Base-by-base conservation (phyloP, 768 basidiomycete species). In the Mycena albidolilacea region DNA sequence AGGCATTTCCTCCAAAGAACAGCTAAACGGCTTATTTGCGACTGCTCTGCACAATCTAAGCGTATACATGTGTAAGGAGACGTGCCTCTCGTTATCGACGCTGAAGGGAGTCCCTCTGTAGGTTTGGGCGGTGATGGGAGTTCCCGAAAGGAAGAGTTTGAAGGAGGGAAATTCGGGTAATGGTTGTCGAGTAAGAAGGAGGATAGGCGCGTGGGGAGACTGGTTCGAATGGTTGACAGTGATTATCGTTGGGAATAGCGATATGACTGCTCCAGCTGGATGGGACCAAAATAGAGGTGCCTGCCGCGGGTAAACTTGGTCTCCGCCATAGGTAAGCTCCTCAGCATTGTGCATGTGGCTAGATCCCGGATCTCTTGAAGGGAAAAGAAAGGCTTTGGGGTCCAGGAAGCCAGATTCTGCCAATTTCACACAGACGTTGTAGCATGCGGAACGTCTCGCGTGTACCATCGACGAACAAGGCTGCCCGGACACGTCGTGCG, bases 281-380 rank as follows among this genome's bases (percentile, higher is more conserved):
- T 89, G 88, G 14, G 74, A 73, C 95, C 95, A 95, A 78, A 96
- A 94, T 48, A 85, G 81, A n/a, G 94, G 89, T 58, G 78, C 80
- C 79, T 89, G 92, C 72, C 88, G 86, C 14, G 82, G 79, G 81
- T 95, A 93, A 63, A 68, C 58, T 38, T 80, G 76, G 41, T 77
- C 73, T 30, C 73, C 70, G 11, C 71, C 41, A 12, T 44, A 23
- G 11, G 70, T 74, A 76, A 72, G 68, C 35, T 70, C 75, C 67
- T 76, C 21, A 50, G 66, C 30, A 23, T 67, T 63, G 35, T 50
- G 46, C 46, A 50, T n/a, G 44, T 23, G 38, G 1, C 52, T 46
- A 17, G 67, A 21, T 41, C 7, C 43, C 17, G 15, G n/a, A 14
- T n/a, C 15, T 19, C n/a, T 52, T 4, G 9, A 9, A 23, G 81